Evolutionary conservation across 345 rosid genomes (phyloP), one percentile per base, ranked within the genome.

Genomic region (Citrus unshiu): DNA sequence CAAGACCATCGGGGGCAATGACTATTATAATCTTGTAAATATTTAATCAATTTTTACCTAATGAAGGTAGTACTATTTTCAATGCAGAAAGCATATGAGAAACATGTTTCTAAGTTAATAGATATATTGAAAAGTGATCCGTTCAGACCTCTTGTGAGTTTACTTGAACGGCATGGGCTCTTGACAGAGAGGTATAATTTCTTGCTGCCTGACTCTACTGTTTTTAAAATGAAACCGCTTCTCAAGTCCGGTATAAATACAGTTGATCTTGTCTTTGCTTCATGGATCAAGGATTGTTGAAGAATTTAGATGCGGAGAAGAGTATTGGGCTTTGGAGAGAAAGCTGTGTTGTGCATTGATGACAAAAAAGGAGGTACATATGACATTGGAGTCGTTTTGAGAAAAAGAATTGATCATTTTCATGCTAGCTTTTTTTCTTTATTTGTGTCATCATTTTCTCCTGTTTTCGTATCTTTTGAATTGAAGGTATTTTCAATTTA

Each of bases 251-350:
- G 10, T 30, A 61, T 12, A 25, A 37, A 32, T 58, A 21, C 4
- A 51, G 9, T 34, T 68, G 24, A 43, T 25, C 40, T 54, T 75
- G 1, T 43, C 34, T 37, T 72, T 84, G 39, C 71, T 65, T n/a
- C 25, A 75, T 75, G 77, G 62, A 57, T 79, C 73, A 81, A 95
- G 97, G 86, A 89, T 92, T 76, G 83, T 54, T 22, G 88, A 90
- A 82, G 97, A 95, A 85, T 80, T 95, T 70, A 85, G 74, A 73
- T 78, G 59, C 21, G 99, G 99, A 75, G 86, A 85, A 75, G 99
- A 91, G 86, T 95, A 90, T 70, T 95, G 98, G 99, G 84, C 90
- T 76, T 79, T 95, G 72, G 99, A 95, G 84, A 91, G 99, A 89
- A 89, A 88, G 86, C 96, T 93, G 37, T 93, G 99, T 79, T 80